phyloP scores from a whole-genome alignment of 176 grass and related monocot genomes.

The Triticum aestivum region DNA sequence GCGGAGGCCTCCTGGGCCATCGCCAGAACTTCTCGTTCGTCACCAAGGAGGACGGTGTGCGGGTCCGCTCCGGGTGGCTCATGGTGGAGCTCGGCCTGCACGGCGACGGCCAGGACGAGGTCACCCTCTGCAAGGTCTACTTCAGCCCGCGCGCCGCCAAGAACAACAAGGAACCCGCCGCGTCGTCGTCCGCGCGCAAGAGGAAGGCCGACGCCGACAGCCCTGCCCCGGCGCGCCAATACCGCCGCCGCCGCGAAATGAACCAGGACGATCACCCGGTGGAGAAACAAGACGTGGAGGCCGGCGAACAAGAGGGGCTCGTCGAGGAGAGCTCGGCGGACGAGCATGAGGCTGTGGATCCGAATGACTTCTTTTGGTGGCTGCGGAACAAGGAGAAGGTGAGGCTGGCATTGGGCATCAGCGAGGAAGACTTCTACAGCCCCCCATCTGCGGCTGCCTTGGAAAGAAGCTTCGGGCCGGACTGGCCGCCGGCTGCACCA shows the following conservation, averaged over 20 bases:
- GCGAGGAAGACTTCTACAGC: background rate
- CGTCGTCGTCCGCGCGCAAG: background rate
- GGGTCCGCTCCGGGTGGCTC: slow-evolving; percentile 31
- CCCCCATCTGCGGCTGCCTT: background rate
- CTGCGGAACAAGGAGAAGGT: background rate
- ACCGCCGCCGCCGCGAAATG: background rate
- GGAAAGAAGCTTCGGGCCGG: background rate
- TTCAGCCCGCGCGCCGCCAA: slow-evolving; percentile 24
- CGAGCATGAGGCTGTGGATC: background rate
- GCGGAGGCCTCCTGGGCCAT: background rate
- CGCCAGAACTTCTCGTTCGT: slow-evolving; percentile 40
- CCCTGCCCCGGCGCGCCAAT: background rate
- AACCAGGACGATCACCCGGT: background rate
- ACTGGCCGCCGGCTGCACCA: background rate
- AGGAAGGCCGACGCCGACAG: slow-evolving; percentile 22
- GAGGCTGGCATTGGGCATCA: background rate
- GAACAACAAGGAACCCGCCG: background rate
- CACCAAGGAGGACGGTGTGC: slow-evolving; percentile 9
- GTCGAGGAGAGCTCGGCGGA: background rate
- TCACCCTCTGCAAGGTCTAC: slow-evolving; percentile 42
- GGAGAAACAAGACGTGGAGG: too few species aligned
- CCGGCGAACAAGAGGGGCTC: background rate
- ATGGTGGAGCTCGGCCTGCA: slow-evolving; percentile 48
- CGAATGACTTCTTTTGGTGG: background rate
- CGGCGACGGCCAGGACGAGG: background rate